Evolutionary conservation across 345 rosid species (phyloP), one percentile per base, ranked within the genome.

Genomic region (Sonneratia caseolaris): DNA sequence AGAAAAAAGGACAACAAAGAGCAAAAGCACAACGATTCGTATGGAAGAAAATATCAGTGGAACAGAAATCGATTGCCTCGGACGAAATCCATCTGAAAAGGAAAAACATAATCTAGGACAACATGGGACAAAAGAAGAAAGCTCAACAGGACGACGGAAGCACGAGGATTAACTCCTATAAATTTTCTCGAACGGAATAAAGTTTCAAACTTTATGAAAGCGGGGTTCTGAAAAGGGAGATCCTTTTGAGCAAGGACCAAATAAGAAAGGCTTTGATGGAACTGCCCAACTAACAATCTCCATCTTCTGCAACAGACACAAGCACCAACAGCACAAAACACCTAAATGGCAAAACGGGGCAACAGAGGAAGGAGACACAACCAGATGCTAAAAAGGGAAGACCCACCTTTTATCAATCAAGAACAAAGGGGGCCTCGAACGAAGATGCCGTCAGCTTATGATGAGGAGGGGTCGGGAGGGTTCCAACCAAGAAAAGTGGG

Each of bases 401-500:
- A 3, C 38, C 66, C 66, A 35, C 37, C 6, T 62, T 62, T 62
- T 32, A 62, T 62, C 37, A 32, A 62, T 62, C 66, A 32, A 62
- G 18, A 62, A 27, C 66, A 11, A 35, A 35, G 35, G 35, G 32
- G 35, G 13, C 13, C 22, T n/a, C 32, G 12, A 24, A 1, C 35
- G 64, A 57, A 57, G 35, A 57, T 9, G 27, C 37, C 45, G 32
- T 69, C 37, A 38, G 61, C 71, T 69, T 48, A 69, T 69, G 3
- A 57, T 21, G 72, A 36, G 67, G 71, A 70, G 71, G 38, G 71
- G 66, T 65, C 66, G 69, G 59, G 73, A 71, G 45, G 45, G 45
- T 42, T 42, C 45, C 71, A 71, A 42, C 22, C 42, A 15, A 69
- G 32, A 36, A 73, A 3, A 66, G 68, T 66, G 68, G 21, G 64